phyloP scores from a whole-genome alignment of 768 basidiomycete genomes.

The Collybiopsis luxurians region DNA sequence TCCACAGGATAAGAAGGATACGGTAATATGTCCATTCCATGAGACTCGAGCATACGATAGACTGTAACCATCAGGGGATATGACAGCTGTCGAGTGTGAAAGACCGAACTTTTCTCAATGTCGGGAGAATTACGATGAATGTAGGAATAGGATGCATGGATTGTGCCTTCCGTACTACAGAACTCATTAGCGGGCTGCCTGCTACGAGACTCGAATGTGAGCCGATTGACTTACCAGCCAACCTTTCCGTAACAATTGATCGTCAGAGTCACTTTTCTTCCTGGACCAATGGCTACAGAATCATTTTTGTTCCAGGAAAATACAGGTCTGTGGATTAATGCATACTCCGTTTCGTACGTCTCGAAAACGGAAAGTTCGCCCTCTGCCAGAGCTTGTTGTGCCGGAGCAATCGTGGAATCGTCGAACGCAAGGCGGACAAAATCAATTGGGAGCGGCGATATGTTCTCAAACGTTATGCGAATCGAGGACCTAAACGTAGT shows the following conservation, averaged over 20 bases:
- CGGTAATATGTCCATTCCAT: constrained; percentile 77
- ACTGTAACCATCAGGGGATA: constrained; percentile 93
- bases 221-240: constrained; percentile 75
- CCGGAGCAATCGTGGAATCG: constrained; percentile 81
- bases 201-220: too few species aligned
- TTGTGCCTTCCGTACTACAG: constrained; percentile 69
- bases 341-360: constrained; percentile 87
- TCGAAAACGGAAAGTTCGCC: constrained; percentile 81
- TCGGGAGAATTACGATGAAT: constrained; percentile 41
- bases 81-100: constrained; percentile 83
- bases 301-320: constrained; percentile 73
- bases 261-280: constrained; percentile 64
- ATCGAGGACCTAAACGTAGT: constrained; percentile 63
- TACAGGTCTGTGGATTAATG: constrained; percentile 71
- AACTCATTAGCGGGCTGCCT: constrained; percentile 13
- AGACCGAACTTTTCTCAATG: constrained; percentile 43
- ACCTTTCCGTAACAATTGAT: constrained; percentile 86
- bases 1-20: constrained; percentile 38
- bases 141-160: constrained; percentile 83
- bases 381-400: constrained; percentile 75
- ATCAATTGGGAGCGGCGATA: constrained; percentile 77
- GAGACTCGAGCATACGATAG: constrained; percentile 91
- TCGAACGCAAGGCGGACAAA: constrained; percentile 87
- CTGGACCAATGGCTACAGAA: constrained; percentile 54
- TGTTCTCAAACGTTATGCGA: constrained; percentile 87